phyloP scores from a whole-genome alignment of 2,329 filamentous ascomycete genomes.

The Cryphonectria nitschkei region DNA sequence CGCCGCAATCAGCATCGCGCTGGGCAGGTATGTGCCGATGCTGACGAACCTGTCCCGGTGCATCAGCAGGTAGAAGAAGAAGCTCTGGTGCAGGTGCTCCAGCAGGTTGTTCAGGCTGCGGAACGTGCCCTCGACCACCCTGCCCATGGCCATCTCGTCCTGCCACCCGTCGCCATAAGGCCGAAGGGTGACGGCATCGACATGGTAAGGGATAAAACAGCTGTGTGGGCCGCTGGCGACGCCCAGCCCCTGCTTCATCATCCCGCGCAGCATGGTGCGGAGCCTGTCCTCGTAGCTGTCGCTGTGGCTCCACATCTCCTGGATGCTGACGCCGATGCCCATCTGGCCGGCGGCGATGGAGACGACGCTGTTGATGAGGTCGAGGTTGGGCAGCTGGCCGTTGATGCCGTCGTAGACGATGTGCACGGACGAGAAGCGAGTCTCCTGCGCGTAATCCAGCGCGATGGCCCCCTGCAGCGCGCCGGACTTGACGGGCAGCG shows the following conservation, averaged over 20 bases:
- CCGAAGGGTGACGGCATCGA: slow-evolving; percentile 92
- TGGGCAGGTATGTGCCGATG: slow-evolving; percentile 95
- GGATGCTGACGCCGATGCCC: slow-evolving; percentile 81
- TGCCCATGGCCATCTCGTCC: slow-evolving; percentile 94
- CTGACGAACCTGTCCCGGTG: slow-evolving; percentile 92
- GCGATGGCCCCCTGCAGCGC: slow-evolving; percentile 90
- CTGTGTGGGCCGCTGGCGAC: slow-evolving; percentile 90
- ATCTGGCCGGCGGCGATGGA: slow-evolving; percentile 89
- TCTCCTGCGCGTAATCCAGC: slow-evolving; percentile 88
- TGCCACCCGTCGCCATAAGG: slow-evolving; percentile 92
- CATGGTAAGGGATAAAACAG: slow-evolving; percentile 95
- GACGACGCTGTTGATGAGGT: slow-evolving; percentile 92
- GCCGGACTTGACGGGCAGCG: slow-evolving; percentile 87
- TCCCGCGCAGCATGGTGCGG: slow-evolving; percentile 86
- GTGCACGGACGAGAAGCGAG: slow-evolving; percentile 84
- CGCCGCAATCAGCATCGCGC: slow-evolving; percentile 93
- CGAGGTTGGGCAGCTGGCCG: slow-evolving; percentile 91
- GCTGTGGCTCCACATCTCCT: slow-evolving; percentile 81
- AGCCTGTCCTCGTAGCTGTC: slow-evolving; percentile 82
- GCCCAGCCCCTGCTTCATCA: slow-evolving; percentile 89
- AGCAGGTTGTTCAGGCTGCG: slow-evolving; percentile 94
- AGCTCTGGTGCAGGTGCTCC: slow-evolving; percentile 96
- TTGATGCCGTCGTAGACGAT: slow-evolving; percentile 95
- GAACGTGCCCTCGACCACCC: slow-evolving; percentile 87
- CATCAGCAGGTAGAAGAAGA: slow-evolving; percentile 98